A percentile compares a stretch with the other conserved stretches of the same genome.
Conservation (phyloP, 768 basidiomycete genomes). For the Psilocybe cubensis region DNA sequence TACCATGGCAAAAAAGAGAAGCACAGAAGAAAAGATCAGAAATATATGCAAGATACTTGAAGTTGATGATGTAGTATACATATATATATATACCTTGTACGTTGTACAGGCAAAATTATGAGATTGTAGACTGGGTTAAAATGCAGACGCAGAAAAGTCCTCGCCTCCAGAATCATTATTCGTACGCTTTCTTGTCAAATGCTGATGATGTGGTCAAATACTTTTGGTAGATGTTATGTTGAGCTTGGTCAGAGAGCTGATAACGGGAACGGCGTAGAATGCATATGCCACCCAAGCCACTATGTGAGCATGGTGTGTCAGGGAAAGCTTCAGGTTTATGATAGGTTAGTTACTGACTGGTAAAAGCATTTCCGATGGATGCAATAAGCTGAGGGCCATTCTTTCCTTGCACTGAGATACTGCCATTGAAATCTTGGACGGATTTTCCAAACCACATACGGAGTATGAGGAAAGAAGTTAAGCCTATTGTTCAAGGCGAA, state of each 20-base stretch:
- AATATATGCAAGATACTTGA: no score
- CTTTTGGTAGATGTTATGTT: slow-evolving; percentile 48
- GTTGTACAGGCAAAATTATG: no score
- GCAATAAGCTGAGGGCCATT: slow-evolving; percentile 66
- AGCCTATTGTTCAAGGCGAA: slow-evolving; percentile 47
- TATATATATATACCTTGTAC: no score
- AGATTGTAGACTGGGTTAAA: no score
- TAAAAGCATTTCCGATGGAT: slow-evolving; percentile 69
- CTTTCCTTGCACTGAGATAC: slow-evolving; percentile 53
- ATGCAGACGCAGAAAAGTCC: no score
- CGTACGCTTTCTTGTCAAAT: no score
- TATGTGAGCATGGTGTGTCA: slow-evolving; percentile 25
- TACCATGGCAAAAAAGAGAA: no score
- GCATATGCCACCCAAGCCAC: slow-evolving; percentile 84
- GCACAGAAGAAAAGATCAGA: no score
- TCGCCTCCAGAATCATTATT: no score
- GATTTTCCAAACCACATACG: slow-evolving; percentile 86
- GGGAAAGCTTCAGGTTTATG: neutral
- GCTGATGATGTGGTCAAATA: neutral
- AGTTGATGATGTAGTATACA: no score
- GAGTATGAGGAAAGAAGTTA: slow-evolving; percentile 70
- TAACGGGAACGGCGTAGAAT: slow-evolving; percentile 72
- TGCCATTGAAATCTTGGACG: slow-evolving; percentile 74
- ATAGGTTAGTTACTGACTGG: slow-evolving; percentile 53
- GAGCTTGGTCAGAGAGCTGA: slow-evolving; percentile 69